Evolutionary conservation across 768 basidiomycete genomes (phyloP).

Genomic region (Lyophyllum atratum): DNA sequence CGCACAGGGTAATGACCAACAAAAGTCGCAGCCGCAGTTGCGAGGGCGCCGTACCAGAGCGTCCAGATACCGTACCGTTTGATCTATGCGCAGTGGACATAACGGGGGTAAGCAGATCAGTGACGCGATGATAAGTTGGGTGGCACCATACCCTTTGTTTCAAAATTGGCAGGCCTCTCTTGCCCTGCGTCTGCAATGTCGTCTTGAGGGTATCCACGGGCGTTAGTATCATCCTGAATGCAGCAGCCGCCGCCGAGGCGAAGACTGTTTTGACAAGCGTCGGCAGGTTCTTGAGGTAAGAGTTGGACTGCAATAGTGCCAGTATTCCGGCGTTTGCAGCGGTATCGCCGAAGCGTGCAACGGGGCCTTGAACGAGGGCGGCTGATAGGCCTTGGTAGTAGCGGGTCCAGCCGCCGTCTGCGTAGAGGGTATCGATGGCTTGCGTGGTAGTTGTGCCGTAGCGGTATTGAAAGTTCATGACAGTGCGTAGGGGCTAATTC

Average conservation of each 20-base stretch:
- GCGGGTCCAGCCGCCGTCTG: conserved; percentile 77
- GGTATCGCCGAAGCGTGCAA: conserved; percentile 91
- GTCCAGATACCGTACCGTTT: conserved; percentile 74
- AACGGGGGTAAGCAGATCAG: not conserved
- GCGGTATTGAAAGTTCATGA: conserved; percentile 97
- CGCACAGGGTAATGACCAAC: conserved; percentile 87
- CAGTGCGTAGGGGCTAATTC: conserved; percentile 82
- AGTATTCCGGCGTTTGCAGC: conserved; percentile 93
- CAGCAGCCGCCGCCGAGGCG: conserved; percentile 76
- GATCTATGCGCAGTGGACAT: conserved; percentile 41
- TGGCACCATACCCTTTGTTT: conserved; percentile 53
- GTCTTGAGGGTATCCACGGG: conserved; percentile 96
- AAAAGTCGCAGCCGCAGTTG: conserved; percentile 92
- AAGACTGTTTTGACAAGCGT: conserved; percentile 73
- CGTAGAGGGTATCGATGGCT: conserved; percentile 67
- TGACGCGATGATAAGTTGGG: not conserved
- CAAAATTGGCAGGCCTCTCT: conserved; percentile 65
- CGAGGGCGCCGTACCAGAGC: conserved; percentile 90
- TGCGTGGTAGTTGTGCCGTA: conserved; percentile 77
- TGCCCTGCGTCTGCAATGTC: conserved; percentile 91
- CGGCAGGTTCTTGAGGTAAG: conserved; percentile 67
- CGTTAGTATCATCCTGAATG: conserved; percentile 88
- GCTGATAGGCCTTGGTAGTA: conserved; percentile 89
- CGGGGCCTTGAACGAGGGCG: conserved; percentile 84
- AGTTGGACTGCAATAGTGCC: conserved; percentile 78